Evolutionary conservation across 2,329 filamentous ascomycete species (phyloP).

Genomic region (Sclerotinia nivalis): DNA sequence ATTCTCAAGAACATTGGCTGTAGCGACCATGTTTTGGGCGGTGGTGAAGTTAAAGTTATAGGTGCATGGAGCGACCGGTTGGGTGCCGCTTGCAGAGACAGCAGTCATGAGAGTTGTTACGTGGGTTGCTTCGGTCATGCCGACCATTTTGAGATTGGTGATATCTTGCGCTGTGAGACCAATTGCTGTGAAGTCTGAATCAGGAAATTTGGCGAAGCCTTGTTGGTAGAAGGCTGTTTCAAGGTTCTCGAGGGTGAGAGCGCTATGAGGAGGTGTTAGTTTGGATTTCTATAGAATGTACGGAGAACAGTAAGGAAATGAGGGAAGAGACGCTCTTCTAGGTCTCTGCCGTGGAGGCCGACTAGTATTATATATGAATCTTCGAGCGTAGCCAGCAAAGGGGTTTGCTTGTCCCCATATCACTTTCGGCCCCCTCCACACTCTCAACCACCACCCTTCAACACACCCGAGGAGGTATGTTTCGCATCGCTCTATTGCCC

Average conservation of each 20-base stretch:
- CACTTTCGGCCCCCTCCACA: background rate
- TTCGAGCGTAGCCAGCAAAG: background rate
- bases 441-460: too few relatives aligned
- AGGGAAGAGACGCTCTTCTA: background rate
- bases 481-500: background rate
- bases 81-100: constrained; percentile 61
- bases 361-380: background rate
- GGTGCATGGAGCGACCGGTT: constrained; percentile 67
- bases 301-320: background rate
- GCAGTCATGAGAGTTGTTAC: constrained; percentile 60
- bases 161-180: constrained; percentile 58
- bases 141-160: constrained; percentile 61
- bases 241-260: constrained; percentile 73
- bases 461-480: too few relatives aligned
- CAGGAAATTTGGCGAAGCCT: constrained; percentile 67
- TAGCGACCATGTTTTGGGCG: constrained; percentile 66
- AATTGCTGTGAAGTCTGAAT: constrained; percentile 62
- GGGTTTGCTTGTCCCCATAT: background rate
- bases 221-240: constrained; percentile 72
- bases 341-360: background rate
- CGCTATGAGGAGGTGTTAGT: constrained; percentile 47
- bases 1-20: constrained; percentile 69
- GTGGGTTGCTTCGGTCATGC: constrained; percentile 62
- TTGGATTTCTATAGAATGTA: background rate
- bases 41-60: constrained; percentile 73